Base-by-base conservation (phyloP, 2,329 filamentous ascomycete species). In the Fusarium sp. region DNA sequence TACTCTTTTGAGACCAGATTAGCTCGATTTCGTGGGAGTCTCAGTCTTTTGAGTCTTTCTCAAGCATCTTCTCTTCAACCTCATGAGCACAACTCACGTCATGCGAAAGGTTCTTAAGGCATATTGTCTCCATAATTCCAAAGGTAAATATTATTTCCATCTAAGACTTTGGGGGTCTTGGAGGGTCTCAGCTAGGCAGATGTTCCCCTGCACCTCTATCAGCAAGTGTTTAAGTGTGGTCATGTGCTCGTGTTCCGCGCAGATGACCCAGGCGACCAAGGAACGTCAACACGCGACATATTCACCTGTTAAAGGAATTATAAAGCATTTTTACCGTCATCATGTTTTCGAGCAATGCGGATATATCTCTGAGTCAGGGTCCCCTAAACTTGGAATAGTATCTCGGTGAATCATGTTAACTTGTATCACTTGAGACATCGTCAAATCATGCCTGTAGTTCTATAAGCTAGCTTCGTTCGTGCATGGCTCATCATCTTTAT, bases 401-500 rank as follows among this genome's bases (percentile, higher is more conserved):
- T 33, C 19, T 47, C 27, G 27, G 32, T 17, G 4, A 22, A 22
- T n/a, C 11, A 3, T n/a, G 20, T 32, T 17, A 30, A 22, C 44
- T 22, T 44, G 17, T 9, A 19, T 45, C 53, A 50, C 52, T 9
- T 20, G 25, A 20, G n/a, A n/a, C 19, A 35, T 50, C 13, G 27
- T 27, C 15, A 48, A 56, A 45, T 48, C 53, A 49, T 61, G 32
- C 35, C 35, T 56, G 14, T 65, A 60, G 62, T 52, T 73, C 62
- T 71, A 72, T 71, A 71, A 65, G 45, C 44, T 65, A 53, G 60
- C 63, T 56, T 71, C 49, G 56, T 63, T 55, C 60, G 64, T 52
- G 49, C 68, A 62, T 64, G 57, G 62, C 62, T 73, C 65, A 55
- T 71, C 67, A 67, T 65, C 67, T 71, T 70, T 48, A 56, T 68